A percentile compares a stretch with the other conserved stretches of the same genome.
These are phyloP conservation scores for Tagetes patula DNA, from an alignment of 129 eudicot species.

Conservation along the genomic window DNA sequence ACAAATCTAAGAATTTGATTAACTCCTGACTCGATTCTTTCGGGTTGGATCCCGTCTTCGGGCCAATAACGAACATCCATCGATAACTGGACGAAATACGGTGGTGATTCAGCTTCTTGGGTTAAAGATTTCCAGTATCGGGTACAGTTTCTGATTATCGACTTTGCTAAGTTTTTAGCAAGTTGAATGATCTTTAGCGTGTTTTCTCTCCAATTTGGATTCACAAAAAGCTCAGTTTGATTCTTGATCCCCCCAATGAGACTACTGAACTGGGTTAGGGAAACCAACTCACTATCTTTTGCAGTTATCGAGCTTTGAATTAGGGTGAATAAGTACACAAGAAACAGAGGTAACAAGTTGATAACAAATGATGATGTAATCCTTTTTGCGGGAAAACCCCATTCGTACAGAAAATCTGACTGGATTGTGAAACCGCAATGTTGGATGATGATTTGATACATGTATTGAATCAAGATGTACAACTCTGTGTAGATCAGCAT, in stretches of 20 bases:
- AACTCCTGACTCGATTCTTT: constrained; percentile 52
- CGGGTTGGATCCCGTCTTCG: constrained; percentile 56
- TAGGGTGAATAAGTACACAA: constrained; percentile 50
- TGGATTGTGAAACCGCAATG: constrained; percentile 53
- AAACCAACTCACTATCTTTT: constrained; percentile 45
- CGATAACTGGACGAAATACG: constrained; percentile 51
- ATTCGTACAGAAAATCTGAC: constrained; percentile 35
- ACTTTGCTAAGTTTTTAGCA: constrained; percentile 12
- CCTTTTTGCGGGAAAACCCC: constrained; percentile 44
- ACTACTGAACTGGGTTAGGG: constrained; percentile 47
- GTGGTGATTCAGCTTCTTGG: constrained; percentile 59
- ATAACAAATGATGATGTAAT: constrained; percentile 45
- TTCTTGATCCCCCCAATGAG: constrained; percentile 23
- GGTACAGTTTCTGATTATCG: constrained; percentile 35
- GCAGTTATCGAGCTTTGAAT: constrained; percentile 51
- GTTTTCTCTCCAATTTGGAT: constrained; percentile 33
- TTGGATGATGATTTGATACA: constrained; percentile 55
- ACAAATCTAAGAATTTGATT: constrained; percentile 39
- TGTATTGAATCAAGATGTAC: constrained; percentile 48
- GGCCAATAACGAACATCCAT: constrained; percentile 51
- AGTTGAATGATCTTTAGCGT: constrained; percentile 14
- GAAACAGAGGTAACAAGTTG: constrained; percentile 45
- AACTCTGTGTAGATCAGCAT: constrained; percentile 51
- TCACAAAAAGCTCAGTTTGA: constrained; percentile 30
- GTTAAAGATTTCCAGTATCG: constrained; percentile 55